Base-by-base conservation (phyloP, 129 eudicot genomes). In the Centella asiatica region DNA sequence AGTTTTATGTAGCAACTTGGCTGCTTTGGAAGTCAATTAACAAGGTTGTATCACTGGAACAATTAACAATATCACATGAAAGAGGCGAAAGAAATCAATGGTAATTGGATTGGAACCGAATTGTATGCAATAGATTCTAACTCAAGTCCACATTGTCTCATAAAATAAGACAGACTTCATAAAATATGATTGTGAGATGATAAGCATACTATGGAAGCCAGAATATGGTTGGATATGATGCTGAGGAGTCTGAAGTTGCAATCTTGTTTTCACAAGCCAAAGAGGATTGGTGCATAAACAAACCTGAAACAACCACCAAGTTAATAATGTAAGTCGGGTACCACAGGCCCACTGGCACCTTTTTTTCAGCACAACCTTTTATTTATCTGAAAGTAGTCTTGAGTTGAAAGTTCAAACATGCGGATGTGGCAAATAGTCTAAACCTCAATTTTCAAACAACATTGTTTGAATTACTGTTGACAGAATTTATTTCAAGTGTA, bases 261-360 rank as follows among this genome's bases (percentile, higher is more conserved):
- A 82, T 73, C 99, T 85, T 74, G 99, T 93, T 74, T 93, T 93
- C 69, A 93, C 95, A n/a, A 93, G 90, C 99, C 99, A 93, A 55
- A 93, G 24, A 62, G 99, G 99, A 78, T 93, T 93, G 69, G 99
- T 93, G 71, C 88, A 76, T 32, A 88, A 65, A 78, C 81, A 82
- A 66, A 93, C 99, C 99, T 88, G 80, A 44, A 65, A 76, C 12
- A 52, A 32, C 54, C 71, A 46, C 49, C 62, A 37, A n/a, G 3
- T 18, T 61, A 55, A 37, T 39, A 50, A 17, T 18, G 44, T 37
- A 50, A 74, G 54, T 44, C 65, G 17, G 42, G 12, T 56, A 3
- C 62, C 60, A 28, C 5, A 4, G 48, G 48, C 48, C 13, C 31
- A n/a, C 48, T 8, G 48, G 5, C 48, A 44, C 15, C 48, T 44